Base-by-base conservation (phyloP, 768 basidiomycete species). In the Mycena albidolilacea region DNA sequence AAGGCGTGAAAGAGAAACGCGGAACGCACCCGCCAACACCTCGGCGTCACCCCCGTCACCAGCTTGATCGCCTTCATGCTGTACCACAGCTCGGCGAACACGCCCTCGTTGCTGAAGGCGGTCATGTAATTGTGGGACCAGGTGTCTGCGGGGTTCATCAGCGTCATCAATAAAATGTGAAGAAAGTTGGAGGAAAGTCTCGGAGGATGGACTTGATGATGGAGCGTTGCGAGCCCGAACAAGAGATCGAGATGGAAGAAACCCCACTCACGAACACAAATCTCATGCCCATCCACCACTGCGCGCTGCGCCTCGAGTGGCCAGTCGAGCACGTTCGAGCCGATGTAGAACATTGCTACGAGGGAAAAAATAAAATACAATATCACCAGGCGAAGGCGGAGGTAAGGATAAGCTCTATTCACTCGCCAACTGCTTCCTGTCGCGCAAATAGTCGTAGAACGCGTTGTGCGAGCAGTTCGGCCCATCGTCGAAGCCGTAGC, bases 81-180 rank as follows among this genome's bases (percentile, higher is more conserved):
- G 81, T 94, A 96, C 71, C 91, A 94, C 21, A 96, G 84, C 80
- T 95, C 94, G 4, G 93, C 93, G 67, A 95, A 93, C 7, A 90
- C 92, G 74, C 91, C 83, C 74, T 89, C 83, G 78, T 90, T 95
- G 10, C 86, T 80, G 54, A 92, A 83, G 1, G 89, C 77, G 0
- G 92, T 92, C 89, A 87, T 91, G 65, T 89, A 87, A 10, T 81
- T 83, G 74, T 90, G 89, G 35, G 88, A 89, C 88, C 88, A 90
- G 19, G 85, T 85, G 71, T 90, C 87, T 88, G 46, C 8, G 41
- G 17, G 35, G 9, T 23, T 2, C 30, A 30, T 30, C 30, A 30
- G 30, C 3, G 30, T 30, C 30, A 30, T 30, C 30, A 30, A 30
- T 30, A 30, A 30, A 30, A 3, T 30, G 30, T 30, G 30, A 30